A percentile compares a stretch with the other conserved stretches of the same genome.
Conservation (phyloP, 2,329 filamentous ascomycete species). For the Fusarium napiforme region DNA sequence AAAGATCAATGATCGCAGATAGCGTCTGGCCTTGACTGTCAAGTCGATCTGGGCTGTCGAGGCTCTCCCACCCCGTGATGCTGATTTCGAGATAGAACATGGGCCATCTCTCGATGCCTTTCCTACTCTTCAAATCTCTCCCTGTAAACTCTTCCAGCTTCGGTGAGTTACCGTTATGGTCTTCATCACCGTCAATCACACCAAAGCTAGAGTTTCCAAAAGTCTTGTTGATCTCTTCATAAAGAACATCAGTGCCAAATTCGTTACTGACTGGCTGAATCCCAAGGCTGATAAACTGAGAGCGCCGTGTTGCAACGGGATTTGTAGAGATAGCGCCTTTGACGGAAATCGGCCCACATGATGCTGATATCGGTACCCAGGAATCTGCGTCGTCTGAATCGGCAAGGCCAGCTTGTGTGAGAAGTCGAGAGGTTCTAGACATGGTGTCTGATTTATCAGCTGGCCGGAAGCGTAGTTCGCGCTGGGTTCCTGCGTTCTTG, state of each 20-base stretch:
- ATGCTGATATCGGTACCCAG: conserved; percentile 80
- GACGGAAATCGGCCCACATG: conserved; percentile 69
- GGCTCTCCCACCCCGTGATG: conserved; percentile 48
- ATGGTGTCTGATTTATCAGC: conserved; percentile 34
- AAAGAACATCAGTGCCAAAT: conserved; percentile 72
- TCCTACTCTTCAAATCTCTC: conserved; percentile 61
- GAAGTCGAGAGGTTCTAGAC: conserved; percentile 56
- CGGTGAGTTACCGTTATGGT: conserved; percentile 46
- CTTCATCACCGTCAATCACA: conserved; percentile 59
- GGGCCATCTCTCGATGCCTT: conserved; percentile 83
- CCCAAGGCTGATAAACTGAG: conserved; percentile 86
- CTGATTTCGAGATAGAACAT: conserved; percentile 85
- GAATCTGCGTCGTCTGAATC: conserved; percentile 60
- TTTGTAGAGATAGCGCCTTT: conserved; percentile 76
- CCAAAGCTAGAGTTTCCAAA: conserved; percentile 85
- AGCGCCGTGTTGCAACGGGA: conserved; percentile 75
- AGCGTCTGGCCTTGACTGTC: conserved; percentile 61
- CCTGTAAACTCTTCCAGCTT: conserved; percentile 61
- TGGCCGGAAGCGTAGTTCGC: conserved; percentile 53
- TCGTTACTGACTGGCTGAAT: conserved; percentile 71
- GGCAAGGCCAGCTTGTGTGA: conserved; percentile 74
- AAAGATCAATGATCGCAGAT: conserved; percentile 64
- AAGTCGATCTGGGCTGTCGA: conserved; percentile 52
- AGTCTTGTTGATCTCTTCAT: conserved; percentile 79
- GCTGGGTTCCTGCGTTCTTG: conserved; percentile 58